A percentile compares a stretch with the other conserved stretches of the same genome.
These are phyloP conservation scores for Diplodia intermedia DNA, from an alignment of 2,329 filamentous ascomycete genomes.

Conservation along the genomic window DNA sequence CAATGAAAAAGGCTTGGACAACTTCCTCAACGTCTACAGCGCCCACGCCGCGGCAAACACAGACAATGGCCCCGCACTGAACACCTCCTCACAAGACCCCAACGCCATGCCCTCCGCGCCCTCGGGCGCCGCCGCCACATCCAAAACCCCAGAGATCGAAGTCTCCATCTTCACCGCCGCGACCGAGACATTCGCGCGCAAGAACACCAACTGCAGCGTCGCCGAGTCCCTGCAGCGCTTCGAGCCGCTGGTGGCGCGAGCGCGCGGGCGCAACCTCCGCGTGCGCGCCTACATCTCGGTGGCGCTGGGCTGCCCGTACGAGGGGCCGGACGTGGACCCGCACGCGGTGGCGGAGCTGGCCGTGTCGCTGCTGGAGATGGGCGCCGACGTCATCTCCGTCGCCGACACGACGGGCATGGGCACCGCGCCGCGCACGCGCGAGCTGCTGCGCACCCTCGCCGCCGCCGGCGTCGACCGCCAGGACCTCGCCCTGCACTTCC, in stretches of 20 bases:
- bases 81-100: slow-evolving; percentile 53
- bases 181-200: slow-evolving; percentile 79
- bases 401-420: slow-evolving; percentile 93
- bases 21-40: slow-evolving; percentile 62
- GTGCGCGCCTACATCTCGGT: slow-evolving; percentile 83
- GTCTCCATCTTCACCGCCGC: slow-evolving; percentile 83
- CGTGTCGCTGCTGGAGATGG: slow-evolving; percentile 76
- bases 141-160: slow-evolving; percentile 66
- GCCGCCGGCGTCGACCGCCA: slow-evolving; percentile 72
- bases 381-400: slow-evolving; percentile 87
- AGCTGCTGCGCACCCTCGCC: slow-evolving; percentile 68
- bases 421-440: slow-evolving; percentile 72
- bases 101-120: slow-evolving; percentile 50
- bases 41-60: slow-evolving; percentile 53
- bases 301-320: slow-evolving; percentile 74
- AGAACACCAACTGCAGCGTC: slow-evolving; percentile 83
- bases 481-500: slow-evolving; percentile 83
- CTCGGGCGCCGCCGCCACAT: slow-evolving; percentile 43
- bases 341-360: slow-evolving; percentile 68
- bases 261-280: slow-evolving; percentile 68
- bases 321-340: slow-evolving; percentile 62
- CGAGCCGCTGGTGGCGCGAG: slow-evolving; percentile 70
- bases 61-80: slow-evolving; percentile 49
- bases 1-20: slow-evolving; percentile 74
- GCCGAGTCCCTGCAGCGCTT: slow-evolving; percentile 75